Evolutionary conservation across 805 yeast genomes (phyloP).

Genomic region (Saturnispora diversa): DNA sequence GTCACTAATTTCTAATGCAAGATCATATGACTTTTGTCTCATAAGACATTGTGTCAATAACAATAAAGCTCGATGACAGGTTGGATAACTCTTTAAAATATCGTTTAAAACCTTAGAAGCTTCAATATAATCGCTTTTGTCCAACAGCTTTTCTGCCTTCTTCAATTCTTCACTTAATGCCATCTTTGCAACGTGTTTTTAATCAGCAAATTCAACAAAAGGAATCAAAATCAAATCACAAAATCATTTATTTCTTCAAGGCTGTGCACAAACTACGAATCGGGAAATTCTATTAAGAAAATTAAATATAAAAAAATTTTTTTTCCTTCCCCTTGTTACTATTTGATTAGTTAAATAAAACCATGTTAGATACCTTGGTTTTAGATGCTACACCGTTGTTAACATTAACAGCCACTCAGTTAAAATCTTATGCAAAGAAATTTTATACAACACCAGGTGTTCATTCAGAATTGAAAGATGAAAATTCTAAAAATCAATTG

Average conservation of each 20-base stretch:
- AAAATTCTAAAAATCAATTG: slow-evolving; percentile 68
- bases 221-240: neutral
- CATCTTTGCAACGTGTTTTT: slow-evolving; percentile 6
- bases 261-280: slow-evolving; percentile 5
- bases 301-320: neutral
- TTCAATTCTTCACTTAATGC: slow-evolving; percentile 20
- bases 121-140: slow-evolving; percentile 34
- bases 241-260: too few species aligned
- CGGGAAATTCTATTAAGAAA: neutral
- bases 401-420: slow-evolving; percentile 68
- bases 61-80: slow-evolving; percentile 39
- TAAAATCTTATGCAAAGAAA: slow-evolving; percentile 60
- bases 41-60: slow-evolving; percentile 44
- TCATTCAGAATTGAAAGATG: slow-evolving; percentile 78
- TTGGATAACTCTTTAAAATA: slow-evolving; percentile 36
- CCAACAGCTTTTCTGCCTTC: slow-evolving; percentile 36
- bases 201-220: neutral
- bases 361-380: slow-evolving; percentile 50
- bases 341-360: too few species aligned
- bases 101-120: slow-evolving; percentile 37
- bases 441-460: slow-evolving; percentile 93
- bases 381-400: slow-evolving; percentile 95
- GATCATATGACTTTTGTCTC: slow-evolving; percentile 39
- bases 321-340: too few species aligned
- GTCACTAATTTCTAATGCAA: slow-evolving; percentile 39